phyloP scores from a whole-genome alignment of 345 rosid genomes.

The Boechera stricta region DNA sequence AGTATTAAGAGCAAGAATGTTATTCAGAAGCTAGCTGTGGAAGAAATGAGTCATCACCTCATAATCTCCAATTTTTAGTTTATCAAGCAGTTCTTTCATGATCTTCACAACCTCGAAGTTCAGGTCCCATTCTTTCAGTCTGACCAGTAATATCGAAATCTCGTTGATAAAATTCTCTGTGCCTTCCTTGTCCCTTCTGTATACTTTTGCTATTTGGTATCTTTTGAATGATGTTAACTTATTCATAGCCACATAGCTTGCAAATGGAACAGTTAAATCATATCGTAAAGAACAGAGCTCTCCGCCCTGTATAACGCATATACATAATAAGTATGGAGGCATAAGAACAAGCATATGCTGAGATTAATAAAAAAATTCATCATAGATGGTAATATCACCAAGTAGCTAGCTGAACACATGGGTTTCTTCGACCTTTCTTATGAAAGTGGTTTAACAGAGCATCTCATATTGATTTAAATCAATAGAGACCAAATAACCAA shows the following conservation, averaged over 20 bases:
- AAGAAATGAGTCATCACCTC: slow-evolving; percentile 44
- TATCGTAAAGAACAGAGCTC: slow-evolving; percentile 84
- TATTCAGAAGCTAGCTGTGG: too few species aligned
- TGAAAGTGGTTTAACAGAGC: slow-evolving; percentile 16
- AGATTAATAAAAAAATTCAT: not conserved
- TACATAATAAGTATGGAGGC: too few species aligned
- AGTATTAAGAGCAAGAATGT: too few species aligned
- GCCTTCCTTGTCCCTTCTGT: slow-evolving; percentile 88
- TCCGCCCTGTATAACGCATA: slow-evolving; percentile 54
- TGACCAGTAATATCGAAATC: slow-evolving; percentile 84
- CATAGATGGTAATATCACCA: slow-evolving; percentile 19
- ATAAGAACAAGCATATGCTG: too few species aligned
- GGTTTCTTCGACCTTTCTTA: slow-evolving; percentile 5
- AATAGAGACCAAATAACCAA: not conserved
- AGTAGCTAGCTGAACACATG: slow-evolving; percentile 20
- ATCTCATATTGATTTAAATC: not conserved
- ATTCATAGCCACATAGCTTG: slow-evolving; percentile 81
- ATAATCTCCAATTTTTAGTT: slow-evolving; percentile 75
- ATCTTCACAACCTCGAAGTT: slow-evolving; percentile 69
- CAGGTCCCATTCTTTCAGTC: slow-evolving; percentile 79
- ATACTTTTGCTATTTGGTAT: slow-evolving; percentile 77
- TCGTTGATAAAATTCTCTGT: slow-evolving; percentile 83
- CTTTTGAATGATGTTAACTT: slow-evolving; percentile 59
- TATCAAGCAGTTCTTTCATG: slow-evolving; percentile 74
- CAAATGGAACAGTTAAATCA: slow-evolving; percentile 88